Base-by-base conservation (phyloP, 352 stramenopile genomes). In the Phytopythium kandeliae region DNA sequence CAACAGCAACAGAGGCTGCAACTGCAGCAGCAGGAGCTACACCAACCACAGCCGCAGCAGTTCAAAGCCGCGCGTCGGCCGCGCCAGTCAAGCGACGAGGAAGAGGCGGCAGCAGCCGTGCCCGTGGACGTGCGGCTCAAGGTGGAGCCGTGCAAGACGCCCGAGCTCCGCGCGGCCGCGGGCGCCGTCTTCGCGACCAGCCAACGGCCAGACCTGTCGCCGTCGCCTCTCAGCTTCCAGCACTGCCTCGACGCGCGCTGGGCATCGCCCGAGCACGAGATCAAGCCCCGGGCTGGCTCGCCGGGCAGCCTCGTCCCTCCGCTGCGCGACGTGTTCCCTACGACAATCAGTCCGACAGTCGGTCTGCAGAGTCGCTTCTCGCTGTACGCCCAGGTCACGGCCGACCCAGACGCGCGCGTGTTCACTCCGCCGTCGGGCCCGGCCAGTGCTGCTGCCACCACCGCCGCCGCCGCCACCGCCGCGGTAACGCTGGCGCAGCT, bases 41-140 rank as follows among this genome's bases (percentile, higher is more conserved):
- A 31, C 4, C 28, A 31, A 31, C 28, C 4, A 31, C 28, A 31
- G 9, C n/a, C n/a, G 19, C 45, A 42, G 30, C 45, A 52, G 33
- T 36, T 40, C 21, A 22, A 24, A 19, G n/a, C 31, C 6, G 2
- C n/a, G n/a, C 46, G 13, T 13, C 17, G 31, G 17, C 44, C 22
- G 17, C 28, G 41, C 16, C 46, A 33, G 19, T 52, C 46, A 11
- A 52, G 33, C 13, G 46, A 52, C 24, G 31, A 52, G 24, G 33
- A 52, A 1, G 46, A 50, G 2, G 41, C 17, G 3, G 28, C 28
- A n/a, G 31, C 15, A 2, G 26, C 44, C 16, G 10, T 52, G n/a
- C 13, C 34, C 9, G 31, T 42, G 16, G 35, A 25, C 31, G 15
- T 43, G 11, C 11, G 21, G 43, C 19, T 42, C 19, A 31, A 26